Conservation (phyloP, 2,329 filamentous ascomycete genomes). For the Pyrenophora tritici-repentis region DNA sequence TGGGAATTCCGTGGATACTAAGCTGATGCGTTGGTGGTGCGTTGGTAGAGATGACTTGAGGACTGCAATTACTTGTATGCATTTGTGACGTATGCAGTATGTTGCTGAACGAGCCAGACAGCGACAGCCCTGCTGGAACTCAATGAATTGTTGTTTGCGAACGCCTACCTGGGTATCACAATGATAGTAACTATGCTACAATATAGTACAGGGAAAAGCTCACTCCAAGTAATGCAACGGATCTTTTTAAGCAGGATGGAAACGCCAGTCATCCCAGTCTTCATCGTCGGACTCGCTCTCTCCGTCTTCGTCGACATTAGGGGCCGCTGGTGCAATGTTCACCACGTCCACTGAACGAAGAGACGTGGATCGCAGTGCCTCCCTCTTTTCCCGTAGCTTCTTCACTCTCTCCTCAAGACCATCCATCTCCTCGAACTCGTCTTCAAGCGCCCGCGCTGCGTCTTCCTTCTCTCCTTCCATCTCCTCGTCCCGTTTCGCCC, state of each 20-base stretch:
- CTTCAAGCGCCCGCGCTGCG: slow-evolving; percentile 50
- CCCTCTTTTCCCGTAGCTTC: slow-evolving; percentile 53
- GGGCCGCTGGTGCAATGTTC: slow-evolving; percentile 9
- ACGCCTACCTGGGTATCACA: slow-evolving; percentile 30
- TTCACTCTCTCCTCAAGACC: slow-evolving; percentile 53
- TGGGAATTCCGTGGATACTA: no score
- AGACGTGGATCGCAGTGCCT: slow-evolving; percentile 45
- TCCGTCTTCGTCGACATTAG: slow-evolving; percentile 28
- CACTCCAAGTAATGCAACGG: slow-evolving; percentile 11
- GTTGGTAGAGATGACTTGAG: no score
- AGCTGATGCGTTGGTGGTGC: no score
- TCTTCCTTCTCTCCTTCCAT: slow-evolving; percentile 56
- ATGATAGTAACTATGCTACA: slow-evolving; percentile 28
- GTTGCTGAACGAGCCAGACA: background rate
- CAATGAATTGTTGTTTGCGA: slow-evolving; percentile 11
- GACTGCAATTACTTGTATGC: no score
- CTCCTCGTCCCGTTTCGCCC: slow-evolving; percentile 51
- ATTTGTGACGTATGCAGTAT: no score
- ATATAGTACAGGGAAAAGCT: slow-evolving; percentile 23
- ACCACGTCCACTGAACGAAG: slow-evolving; percentile 15
- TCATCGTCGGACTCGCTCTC: slow-evolving; percentile 47
- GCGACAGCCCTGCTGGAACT: background rate
- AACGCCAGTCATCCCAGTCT: slow-evolving; percentile 48
- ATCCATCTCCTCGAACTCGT: slow-evolving; percentile 59
- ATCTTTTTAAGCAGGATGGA: slow-evolving; percentile 38